These are phyloP conservation scores for Amoeboradix gromovi DNA, from an alignment of 371 early-diverging fungal species.

Conservation along the genomic window DNA sequence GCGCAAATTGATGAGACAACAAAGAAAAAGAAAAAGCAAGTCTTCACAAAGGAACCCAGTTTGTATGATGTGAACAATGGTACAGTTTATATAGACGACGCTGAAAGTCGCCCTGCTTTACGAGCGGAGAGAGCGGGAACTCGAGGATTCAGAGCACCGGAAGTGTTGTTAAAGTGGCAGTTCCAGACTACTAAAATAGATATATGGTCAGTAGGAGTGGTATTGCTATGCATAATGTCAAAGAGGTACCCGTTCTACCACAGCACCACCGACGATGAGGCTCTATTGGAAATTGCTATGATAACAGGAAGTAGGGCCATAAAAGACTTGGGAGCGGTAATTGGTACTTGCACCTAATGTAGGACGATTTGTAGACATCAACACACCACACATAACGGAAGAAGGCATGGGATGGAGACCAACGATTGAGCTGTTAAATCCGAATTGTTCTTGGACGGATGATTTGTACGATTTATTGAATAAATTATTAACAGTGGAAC, in stretches of 20 bases:
- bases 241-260: slow-evolving; percentile 78
- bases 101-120: slow-evolving; percentile 26
- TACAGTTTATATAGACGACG: slow-evolving; percentile 13
- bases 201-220: slow-evolving; percentile 87
- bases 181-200: slow-evolving; percentile 63
- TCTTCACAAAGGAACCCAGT: slow-evolving; percentile 9
- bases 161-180: slow-evolving; percentile 58
- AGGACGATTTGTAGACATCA: not conserved
- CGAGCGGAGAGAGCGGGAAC: slow-evolving; percentile 90
- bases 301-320: slow-evolving; percentile 59
- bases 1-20: slow-evolving; percentile 31
- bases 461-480: not conserved
- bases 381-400: not conserved
- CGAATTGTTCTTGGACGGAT: not conserved
- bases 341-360: not conserved
- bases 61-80: slow-evolving; percentile 3
- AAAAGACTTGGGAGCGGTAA: slow-evolving; percentile 15
- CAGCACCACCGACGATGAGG: slow-evolving; percentile 57
- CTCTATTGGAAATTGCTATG: slow-evolving; percentile 57
- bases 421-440: not conserved
- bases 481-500: not conserved
- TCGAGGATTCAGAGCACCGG: slow-evolving; percentile 88
- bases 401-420: not conserved
- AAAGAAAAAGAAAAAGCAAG: slow-evolving; percentile 1
- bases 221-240: slow-evolving; percentile 46